Conservation (phyloP, 495 filamentous ascomycete genomes). For the Penicillium simplicissimum region DNA sequence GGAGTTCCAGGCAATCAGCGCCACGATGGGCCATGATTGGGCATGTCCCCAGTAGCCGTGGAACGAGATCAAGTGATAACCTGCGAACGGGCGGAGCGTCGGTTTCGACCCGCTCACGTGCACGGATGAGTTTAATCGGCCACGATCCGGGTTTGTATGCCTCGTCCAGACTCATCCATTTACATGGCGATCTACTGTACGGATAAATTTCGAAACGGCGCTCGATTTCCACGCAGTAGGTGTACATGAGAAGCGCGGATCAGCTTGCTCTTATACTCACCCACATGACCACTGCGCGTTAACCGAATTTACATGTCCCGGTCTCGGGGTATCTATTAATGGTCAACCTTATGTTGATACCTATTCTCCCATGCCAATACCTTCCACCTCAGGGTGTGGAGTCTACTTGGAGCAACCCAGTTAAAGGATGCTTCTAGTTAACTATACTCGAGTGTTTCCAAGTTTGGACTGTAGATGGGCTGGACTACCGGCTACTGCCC, state of each 20-base stretch:
- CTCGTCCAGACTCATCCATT: neutral
- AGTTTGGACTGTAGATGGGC: no score
- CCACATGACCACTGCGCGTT: no score
- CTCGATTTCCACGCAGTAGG: neutral
- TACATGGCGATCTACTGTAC: no score
- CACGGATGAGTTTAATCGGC: slow-evolving; percentile 18
- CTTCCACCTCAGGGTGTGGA: no score
- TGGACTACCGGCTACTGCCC: no score
- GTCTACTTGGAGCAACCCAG: no score
- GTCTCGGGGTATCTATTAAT: no score
- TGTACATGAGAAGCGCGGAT: neutral
- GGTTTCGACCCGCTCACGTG: slow-evolving; percentile 27
- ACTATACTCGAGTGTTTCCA: no score
- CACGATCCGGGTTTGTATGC: neutral
- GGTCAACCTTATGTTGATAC: no score
- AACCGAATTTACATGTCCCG: no score
- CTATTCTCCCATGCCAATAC: no score
- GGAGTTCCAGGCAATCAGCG: neutral
- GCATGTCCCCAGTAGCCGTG: neutral
- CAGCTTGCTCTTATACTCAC: neutral
- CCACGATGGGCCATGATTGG: slow-evolving; percentile 13
- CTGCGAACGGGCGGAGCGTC: neutral
- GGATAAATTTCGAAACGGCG: neutral
- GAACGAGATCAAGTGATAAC: slow-evolving; percentile 3
- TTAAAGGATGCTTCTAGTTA: no score